These are phyloP conservation scores for Quercus wislizeni DNA, from an alignment of 306 rosid species.

Conservation along the genomic window DNA sequence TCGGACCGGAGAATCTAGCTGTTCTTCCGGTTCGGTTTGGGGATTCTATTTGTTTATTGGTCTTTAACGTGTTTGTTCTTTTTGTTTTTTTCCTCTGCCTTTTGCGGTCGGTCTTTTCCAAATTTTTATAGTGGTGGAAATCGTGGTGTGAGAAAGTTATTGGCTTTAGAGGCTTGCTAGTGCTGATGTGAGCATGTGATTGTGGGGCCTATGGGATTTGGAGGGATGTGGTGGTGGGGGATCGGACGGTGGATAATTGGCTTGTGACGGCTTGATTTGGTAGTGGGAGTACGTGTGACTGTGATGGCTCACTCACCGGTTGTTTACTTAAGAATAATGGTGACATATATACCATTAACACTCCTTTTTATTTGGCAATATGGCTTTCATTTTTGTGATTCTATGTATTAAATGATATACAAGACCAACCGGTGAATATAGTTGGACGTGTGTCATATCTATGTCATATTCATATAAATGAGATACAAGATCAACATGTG, in stretches of 20 bases:
- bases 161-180: conserved; percentile 30
- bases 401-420: too few relatives aligned
- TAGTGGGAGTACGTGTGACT: not conserved
- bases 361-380: too few relatives aligned
- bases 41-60: too few relatives aligned
- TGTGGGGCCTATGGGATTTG: conserved; percentile 26
- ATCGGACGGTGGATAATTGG: conserved; percentile 42
- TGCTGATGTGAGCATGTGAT: conserved; percentile 35
- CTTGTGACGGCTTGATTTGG: conserved; percentile 13
- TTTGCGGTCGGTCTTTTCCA: not conserved
- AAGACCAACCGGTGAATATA: too few relatives aligned
- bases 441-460: too few relatives aligned
- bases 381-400: too few relatives aligned
- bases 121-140: not conserved
- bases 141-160: not conserved
- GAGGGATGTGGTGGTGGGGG: not conserved
- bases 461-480: too few relatives aligned
- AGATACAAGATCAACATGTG: too few relatives aligned
- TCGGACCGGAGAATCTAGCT: conserved; percentile 9
- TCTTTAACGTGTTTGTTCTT: too few relatives aligned
- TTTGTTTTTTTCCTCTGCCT: not conserved
- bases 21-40: conserved; percentile 10
- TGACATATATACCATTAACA: too few relatives aligned
- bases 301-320: not conserved
- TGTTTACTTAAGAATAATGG: not conserved